Evolutionary conservation across 116 monocot species (phyloP).

Genomic region (Phalaenopsis hybrid): DNA sequence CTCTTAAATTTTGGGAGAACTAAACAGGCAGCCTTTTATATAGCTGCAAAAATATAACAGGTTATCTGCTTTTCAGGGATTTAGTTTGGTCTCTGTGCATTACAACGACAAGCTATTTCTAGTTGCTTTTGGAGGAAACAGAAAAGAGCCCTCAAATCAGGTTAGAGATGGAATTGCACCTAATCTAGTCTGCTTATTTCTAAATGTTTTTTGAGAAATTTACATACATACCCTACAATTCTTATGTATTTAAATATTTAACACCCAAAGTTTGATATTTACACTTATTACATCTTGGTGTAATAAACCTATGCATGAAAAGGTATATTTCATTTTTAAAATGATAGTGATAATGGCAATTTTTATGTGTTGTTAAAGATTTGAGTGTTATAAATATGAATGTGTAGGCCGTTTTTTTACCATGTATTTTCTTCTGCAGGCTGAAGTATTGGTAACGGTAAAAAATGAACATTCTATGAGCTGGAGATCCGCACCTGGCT

Average conservation of each 20-base stretch:
- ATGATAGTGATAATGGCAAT: too few species aligned
- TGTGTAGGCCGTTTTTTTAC: not conserved
- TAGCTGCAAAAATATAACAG: not conserved
- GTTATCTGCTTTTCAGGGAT: constrained; percentile 48
- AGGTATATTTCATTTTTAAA: too few species aligned
- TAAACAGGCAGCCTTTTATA: not conserved
- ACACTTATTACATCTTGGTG: too few species aligned
- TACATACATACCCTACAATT: too few species aligned
- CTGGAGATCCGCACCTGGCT: constrained; percentile 63
- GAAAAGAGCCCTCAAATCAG: constrained; percentile 87
- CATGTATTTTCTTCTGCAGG: constrained; percentile 29
- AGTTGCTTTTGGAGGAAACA: constrained; percentile 91
- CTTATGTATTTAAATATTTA: too few species aligned
- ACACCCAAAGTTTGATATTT: too few species aligned
- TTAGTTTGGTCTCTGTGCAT: constrained; percentile 70
- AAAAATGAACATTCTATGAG: constrained; percentile 61
- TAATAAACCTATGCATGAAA: too few species aligned
- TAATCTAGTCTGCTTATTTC: not conserved
- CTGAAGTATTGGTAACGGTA: constrained; percentile 69
- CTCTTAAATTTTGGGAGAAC: not conserved
- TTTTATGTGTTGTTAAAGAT: too few species aligned
- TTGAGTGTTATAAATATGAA: too few species aligned
- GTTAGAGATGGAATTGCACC: constrained; percentile 20
- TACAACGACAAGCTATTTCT: constrained; percentile 68
- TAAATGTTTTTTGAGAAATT: not conserved